phyloP scores from a whole-genome alignment of 2,329 filamentous ascomycete genomes.

The Xylaria sp. region DNA sequence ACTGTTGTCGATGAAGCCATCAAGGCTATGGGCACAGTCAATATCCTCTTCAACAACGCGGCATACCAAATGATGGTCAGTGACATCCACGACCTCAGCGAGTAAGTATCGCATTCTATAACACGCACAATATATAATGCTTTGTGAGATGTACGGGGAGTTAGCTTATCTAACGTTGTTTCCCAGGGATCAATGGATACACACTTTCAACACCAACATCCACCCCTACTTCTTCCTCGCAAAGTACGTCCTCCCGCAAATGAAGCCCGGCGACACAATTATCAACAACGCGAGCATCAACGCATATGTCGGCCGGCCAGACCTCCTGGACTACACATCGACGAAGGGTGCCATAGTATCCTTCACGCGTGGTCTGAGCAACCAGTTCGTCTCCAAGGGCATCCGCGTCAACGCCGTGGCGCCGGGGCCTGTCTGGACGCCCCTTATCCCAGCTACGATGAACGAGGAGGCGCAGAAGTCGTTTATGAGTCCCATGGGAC shows the following conservation, averaged over 20 bases:
- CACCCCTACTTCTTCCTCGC: constrained; percentile 83
- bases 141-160: constrained; percentile 30
- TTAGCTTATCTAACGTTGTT: background rate
- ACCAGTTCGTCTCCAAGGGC: constrained; percentile 76
- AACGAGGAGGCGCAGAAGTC: constrained; percentile 74
- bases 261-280: constrained; percentile 78
- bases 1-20: constrained; percentile 74
- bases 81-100: constrained; percentile 75
- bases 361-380: constrained; percentile 81
- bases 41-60: constrained; percentile 80
- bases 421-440: constrained; percentile 83
- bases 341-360: constrained; percentile 82
- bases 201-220: constrained; percentile 86
- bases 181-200: constrained; percentile 76
- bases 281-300: constrained; percentile 90
- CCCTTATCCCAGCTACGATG: constrained; percentile 79
- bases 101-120: constrained; percentile 58
- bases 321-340: constrained; percentile 83
- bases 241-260: constrained; percentile 79
- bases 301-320: constrained; percentile 81
- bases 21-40: constrained; percentile 72
- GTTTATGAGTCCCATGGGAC: constrained; percentile 79
- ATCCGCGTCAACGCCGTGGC: constrained; percentile 71
- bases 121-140: background rate
- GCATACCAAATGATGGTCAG: constrained; percentile 79